These are phyloP conservation scores for Stephanodiscus triporus DNA, from an alignment of 108 stramenopile genomes.

Conservation along the genomic window DNA sequence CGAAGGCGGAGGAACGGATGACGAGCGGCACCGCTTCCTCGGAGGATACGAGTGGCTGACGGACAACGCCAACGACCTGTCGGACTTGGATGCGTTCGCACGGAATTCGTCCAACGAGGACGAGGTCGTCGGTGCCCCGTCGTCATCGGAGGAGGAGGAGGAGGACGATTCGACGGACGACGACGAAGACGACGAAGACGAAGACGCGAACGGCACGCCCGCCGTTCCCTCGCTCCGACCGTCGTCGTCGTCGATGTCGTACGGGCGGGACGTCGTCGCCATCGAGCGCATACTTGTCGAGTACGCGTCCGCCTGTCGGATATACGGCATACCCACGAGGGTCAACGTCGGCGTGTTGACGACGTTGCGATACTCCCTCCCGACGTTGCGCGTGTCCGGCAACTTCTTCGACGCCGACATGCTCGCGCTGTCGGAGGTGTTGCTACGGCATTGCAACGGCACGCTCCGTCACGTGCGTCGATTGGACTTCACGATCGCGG, in stretches of 20 bases:
- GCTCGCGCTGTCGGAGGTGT: constrained; percentile 70
- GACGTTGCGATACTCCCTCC: constrained; percentile 65
- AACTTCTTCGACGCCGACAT: constrained; percentile 84
- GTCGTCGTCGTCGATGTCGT: constrained; percentile 1
- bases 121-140: constrained; percentile 1
- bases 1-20: no score
- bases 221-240: neutral
- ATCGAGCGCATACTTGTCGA: neutral
- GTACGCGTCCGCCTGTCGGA: constrained; percentile 34
- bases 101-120: no score
- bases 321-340: constrained; percentile 57
- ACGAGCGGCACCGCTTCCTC: no score
- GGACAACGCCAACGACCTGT: no score
- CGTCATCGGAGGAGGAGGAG: neutral
- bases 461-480: constrained; percentile 56
- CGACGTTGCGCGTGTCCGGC: constrained; percentile 69
- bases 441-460: constrained; percentile 72
- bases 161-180: no score
- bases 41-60: no score
- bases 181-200: no score
- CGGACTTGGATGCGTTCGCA: no score
- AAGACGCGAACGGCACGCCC: no score
- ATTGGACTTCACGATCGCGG: constrained; percentile 70
- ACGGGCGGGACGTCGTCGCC: neutral
- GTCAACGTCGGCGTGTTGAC: constrained; percentile 76